Evolutionary conservation across 164 flowering plant genomes (phyloP).

Genomic region (Macadamia integrifolia): DNA sequence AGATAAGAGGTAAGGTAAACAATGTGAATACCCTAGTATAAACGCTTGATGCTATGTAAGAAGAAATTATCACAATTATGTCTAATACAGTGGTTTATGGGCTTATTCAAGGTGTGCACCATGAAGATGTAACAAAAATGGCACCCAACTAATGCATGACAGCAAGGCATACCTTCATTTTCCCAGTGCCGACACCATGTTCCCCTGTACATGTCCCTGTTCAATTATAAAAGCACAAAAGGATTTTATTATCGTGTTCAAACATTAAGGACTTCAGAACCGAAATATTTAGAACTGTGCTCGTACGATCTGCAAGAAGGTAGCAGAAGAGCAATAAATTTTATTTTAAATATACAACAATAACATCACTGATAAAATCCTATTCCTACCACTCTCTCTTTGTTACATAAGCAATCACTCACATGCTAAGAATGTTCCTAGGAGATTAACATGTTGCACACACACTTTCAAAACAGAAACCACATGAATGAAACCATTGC

Average conservation of each 20-base stretch:
- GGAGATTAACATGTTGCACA: too few species aligned
- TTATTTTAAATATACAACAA: neutral
- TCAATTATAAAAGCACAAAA: neutral
- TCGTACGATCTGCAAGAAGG: neutral
- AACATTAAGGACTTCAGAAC: too few species aligned
- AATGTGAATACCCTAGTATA: too few species aligned
- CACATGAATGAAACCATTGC: too few species aligned
- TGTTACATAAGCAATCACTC: neutral
- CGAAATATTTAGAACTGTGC: neutral
- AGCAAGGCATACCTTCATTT: conserved; percentile 70
- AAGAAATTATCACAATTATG: too few species aligned
- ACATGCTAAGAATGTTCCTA: too few species aligned
- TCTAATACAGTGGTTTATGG: too few species aligned
- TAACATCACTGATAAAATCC: neutral
- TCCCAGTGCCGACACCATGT: conserved; percentile 99
- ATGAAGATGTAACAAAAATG: neutral
- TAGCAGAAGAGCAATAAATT: neutral
- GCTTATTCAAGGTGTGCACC: neutral
- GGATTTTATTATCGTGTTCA: neutral
- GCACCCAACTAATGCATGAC: neutral
- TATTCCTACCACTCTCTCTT: neutral
- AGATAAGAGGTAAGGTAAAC: too few species aligned
- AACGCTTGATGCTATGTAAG: too few species aligned
- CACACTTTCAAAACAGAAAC: too few species aligned
- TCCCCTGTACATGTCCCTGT: conserved; percentile 98